A percentile compares a stretch with the other conserved stretches of the same genome.
Evolutionary conservation across 768 basidiomycete genomes (phyloP).

Genomic region (Boletus speciosus): DNA sequence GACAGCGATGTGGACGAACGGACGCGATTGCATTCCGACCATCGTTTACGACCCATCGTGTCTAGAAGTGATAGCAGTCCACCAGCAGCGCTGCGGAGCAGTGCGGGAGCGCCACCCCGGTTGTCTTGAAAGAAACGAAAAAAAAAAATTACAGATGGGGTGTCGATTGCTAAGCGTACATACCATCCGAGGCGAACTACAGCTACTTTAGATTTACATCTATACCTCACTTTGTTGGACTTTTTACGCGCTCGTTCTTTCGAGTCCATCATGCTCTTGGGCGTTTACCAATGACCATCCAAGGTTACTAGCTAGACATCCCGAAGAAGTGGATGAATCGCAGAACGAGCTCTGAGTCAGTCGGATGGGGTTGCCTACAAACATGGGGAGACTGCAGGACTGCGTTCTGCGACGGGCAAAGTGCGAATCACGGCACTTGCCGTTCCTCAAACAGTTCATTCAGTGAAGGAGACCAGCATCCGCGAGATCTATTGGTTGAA

Average conservation of each 20-base stretch:
- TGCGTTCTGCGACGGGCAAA: too few relatives aligned
- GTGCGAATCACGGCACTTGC: too few relatives aligned
- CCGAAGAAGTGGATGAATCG: neutral
- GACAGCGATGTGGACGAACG: constrained; percentile 48
- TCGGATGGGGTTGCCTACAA: neutral
- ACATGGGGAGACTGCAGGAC: too few relatives aligned
- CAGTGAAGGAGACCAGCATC: too few relatives aligned
- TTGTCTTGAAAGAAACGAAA: constrained; percentile 8
- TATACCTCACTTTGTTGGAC: constrained; percentile 20
- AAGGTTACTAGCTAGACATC: neutral
- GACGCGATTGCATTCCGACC: constrained; percentile 31
- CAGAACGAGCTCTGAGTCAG: too few relatives aligned
- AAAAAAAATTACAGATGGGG: neutral
- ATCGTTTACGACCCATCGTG: constrained; percentile 27
- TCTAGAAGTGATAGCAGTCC: constrained; percentile 57
- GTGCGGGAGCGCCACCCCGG: constrained; percentile 21
- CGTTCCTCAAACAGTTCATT: too few relatives aligned
- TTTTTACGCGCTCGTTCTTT: constrained; percentile 4
- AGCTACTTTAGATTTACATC: constrained; percentile 26
- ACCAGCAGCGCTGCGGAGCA: constrained; percentile 36
- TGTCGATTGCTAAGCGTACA: constrained; percentile 1
- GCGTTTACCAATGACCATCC: too few relatives aligned
- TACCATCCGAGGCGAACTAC: constrained; percentile 25
- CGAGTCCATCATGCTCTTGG: constrained; percentile 12
- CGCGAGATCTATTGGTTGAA: too few relatives aligned